Conservation (phyloP, 2,329 filamentous ascomycete genomes). For the Neopestalotiopsis sp. region DNA sequence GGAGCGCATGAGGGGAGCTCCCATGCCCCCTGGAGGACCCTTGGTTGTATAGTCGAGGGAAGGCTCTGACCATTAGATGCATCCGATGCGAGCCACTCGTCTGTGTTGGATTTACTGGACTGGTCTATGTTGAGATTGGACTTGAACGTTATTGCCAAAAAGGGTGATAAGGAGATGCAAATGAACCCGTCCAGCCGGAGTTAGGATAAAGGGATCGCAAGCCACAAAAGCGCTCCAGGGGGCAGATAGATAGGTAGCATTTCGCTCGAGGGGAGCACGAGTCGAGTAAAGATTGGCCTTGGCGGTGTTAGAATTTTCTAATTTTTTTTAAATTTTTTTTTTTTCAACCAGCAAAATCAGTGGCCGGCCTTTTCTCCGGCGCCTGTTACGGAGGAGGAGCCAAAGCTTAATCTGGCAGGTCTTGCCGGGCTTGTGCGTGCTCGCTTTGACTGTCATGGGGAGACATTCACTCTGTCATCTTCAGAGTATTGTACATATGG, state of each 20-base stretch:
- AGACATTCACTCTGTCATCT: not conserved
- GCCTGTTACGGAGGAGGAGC: not conserved
- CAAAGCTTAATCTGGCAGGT: not conserved
- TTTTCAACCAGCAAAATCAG: not conserved
- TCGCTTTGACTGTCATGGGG: not conserved
- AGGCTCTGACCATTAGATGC: not conserved
- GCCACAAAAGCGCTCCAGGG: not conserved
- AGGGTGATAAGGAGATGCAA: not conserved
- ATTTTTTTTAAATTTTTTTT: not conserved
- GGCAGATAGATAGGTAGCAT: not conserved
- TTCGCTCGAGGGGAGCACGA: slow-evolving; percentile 1
- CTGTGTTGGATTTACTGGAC: not conserved
- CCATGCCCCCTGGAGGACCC: not conserved
- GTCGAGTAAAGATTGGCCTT: not conserved
- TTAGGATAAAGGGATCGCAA: slow-evolving; percentile 1
- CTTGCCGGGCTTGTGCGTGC: not conserved
- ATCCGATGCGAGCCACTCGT: not conserved
- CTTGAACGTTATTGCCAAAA: not conserved
- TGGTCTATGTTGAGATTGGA: not conserved
- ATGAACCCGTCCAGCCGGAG: not conserved
- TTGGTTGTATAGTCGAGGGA: not conserved
- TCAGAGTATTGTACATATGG: too few species aligned
- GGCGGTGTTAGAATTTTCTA: not conserved
- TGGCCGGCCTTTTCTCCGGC: slow-evolving; percentile 1
- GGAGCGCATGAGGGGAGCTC: slow-evolving; percentile 7